A percentile compares a stretch with the other conserved stretches of the same genome.
phyloP scores from a whole-genome alignment of 768 basidiomycete species.

The Xerocomus potaroensis region DNA sequence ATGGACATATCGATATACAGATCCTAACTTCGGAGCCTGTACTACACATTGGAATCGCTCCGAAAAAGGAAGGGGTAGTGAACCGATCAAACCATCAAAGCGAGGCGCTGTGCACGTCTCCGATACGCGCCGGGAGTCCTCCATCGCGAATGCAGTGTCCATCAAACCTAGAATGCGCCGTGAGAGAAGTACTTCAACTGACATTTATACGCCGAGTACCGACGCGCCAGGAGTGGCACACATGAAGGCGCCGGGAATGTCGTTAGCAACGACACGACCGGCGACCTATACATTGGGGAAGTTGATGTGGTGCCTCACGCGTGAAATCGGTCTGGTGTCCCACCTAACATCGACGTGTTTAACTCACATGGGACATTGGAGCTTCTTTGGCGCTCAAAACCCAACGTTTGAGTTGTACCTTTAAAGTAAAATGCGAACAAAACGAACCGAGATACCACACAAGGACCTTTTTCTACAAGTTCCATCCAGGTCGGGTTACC shows the following conservation, averaged over 20 bases:
- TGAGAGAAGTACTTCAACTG: neutral
- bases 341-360: too few relatives aligned
- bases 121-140: neutral
- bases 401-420: too few relatives aligned
- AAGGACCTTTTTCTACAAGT: too few relatives aligned
- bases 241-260: neutral
- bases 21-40: neutral
- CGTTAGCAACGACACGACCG: neutral
- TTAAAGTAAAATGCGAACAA: too few relatives aligned
- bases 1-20: neutral
- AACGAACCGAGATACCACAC: too few relatives aligned
- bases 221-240: neutral
- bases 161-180: neutral
- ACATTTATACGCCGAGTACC: neutral
- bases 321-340: neutral
- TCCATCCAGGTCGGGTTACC: too few relatives aligned
- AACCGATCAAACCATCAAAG: neutral
- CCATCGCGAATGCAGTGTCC: neutral
- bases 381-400: too few relatives aligned
- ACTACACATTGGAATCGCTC: neutral
- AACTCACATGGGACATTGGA: too few relatives aligned
- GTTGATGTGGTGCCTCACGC: neutral
- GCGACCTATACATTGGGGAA: neutral
- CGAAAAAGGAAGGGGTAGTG: neutral
- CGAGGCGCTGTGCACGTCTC: neutral